These are phyloP conservation scores for Bacidia rubella DNA, from an alignment of 495 filamentous ascomycete genomes.

Conservation along the genomic window DNA sequence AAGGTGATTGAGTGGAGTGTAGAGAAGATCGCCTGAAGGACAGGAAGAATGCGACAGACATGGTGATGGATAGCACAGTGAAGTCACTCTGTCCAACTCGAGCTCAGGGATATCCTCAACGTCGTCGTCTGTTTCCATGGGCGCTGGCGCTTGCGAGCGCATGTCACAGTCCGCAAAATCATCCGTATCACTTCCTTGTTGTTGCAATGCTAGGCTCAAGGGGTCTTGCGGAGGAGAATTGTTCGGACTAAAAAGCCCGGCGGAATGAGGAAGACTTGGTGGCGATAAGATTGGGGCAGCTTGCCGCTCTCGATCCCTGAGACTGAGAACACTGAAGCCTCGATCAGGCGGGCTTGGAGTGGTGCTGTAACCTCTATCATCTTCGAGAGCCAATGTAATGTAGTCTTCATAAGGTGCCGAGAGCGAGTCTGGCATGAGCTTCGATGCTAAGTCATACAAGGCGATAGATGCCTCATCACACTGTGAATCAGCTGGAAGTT, in stretches of 20 bases:
- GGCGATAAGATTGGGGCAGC: not conserved
- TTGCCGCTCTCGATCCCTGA: not conserved
- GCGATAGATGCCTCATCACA: not conserved
- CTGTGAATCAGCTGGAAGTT: not conserved
- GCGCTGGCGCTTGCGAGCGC: not conserved
- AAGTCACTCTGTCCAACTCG: slow-evolving; percentile 27
- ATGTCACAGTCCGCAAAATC: too few species aligned
- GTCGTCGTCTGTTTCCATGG: slow-evolving; percentile 16
- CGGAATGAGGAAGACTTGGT: not conserved
- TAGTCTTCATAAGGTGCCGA: not conserved
- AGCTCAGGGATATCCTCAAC: slow-evolving; percentile 49
- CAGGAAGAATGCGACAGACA: slow-evolving; percentile 17
- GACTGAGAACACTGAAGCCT: not conserved
- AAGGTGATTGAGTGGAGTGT: not conserved
- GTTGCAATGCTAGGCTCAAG: not conserved
- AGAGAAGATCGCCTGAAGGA: slow-evolving; percentile 14
- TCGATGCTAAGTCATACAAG: not conserved
- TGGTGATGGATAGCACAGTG: slow-evolving; percentile 13
- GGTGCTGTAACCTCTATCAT: not conserved
- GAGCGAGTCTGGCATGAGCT: not conserved
- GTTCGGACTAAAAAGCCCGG: not conserved
- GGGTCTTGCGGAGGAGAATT: not conserved
- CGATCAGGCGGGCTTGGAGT: not conserved
- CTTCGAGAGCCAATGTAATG: not conserved
- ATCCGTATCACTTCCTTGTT: not conserved